Percentiles rank a stretch among this genome's conserved stretches.
These are phyloP conservation scores for Willaertia magna DNA, from an alignment of 208 protist species.

Conservation along the genomic window DNA sequence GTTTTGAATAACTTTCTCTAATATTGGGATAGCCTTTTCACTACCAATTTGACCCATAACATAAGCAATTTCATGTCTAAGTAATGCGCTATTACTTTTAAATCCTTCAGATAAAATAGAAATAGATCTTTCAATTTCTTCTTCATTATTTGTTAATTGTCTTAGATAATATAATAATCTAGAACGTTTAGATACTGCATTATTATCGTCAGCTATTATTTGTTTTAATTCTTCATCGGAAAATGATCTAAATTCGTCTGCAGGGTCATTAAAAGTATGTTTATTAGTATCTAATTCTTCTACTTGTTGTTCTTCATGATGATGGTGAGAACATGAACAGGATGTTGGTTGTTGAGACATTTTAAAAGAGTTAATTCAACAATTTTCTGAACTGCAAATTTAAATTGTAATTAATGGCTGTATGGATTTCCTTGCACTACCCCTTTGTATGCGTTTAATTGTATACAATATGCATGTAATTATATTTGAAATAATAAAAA, in stretches of 20 bases:
- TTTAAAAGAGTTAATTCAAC: no score
- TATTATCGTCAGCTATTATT: background rate
- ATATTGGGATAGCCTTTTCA: slow-evolving; percentile 46
- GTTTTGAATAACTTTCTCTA: slow-evolving; percentile 56
- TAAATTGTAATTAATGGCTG: no score
- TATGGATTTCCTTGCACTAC: no score
- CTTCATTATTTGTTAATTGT: background rate
- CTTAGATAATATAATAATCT: background rate
- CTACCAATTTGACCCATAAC: slow-evolving; percentile 84
- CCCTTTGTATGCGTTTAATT: no score
- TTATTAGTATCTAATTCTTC: background rate
- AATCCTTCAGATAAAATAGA: background rate
- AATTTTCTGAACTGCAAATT: no score
- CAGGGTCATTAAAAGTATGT: background rate
- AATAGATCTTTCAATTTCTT: background rate
- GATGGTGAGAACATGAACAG: no score
- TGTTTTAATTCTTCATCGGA: background rate
- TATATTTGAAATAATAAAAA: no score
- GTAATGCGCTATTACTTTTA: slow-evolving; percentile 70
- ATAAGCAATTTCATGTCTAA: slow-evolving; percentile 93
- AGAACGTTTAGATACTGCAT: background rate
- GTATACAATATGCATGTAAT: no score
- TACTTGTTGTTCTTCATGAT: no score
- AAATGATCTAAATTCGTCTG: background rate
- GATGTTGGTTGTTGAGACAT: no score